Evolutionary conservation across 1,139 yeast genomes (phyloP), one percentile per base, ranked within the genome.

Genomic region (Taiozyma sp.): DNA sequence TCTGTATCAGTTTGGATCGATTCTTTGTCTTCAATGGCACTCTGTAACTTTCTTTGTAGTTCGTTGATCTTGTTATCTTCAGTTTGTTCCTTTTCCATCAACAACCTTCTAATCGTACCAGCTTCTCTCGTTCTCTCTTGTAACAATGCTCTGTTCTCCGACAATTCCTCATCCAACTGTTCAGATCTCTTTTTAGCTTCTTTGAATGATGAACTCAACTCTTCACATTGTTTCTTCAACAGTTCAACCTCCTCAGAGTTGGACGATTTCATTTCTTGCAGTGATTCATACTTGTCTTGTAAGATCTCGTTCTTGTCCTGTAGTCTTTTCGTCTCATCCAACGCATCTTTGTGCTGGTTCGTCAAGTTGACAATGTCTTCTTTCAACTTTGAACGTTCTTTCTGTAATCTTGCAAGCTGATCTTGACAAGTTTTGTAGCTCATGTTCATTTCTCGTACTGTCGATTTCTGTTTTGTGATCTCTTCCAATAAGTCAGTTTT

Each of bases 91-190:
- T 81, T 76, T 45, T 89, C 96, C 45, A 81, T 67, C 28, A 90
- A 65, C 41, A 90, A 68, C 54, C 89, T 73, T 57, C 96, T 78
- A 69, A 90, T 79, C 0, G 90, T 83, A 4, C 84, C 74, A 0
- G 91, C 76, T 68, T 93, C 98, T 47, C 92, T 75, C 0, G 86
- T 81, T 56, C 96, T 79, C 58, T 91, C 97, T 61, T 85, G 93
- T 9, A 92, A 70, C 66, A 83, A 75, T 44, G 80, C 78, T 54
- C 90, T 79, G 6, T 88, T 74, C 53, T 92, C 98, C 10, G 79
- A 73, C 16, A 92, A 69, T 61, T 92, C 97, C 53, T 90, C 96
- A 59, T 88, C 92, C 47, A 92, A 68, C 3, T 82, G 78, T 53
- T 88, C 93, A 30, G 80, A 73, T 56, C 80, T 77, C 50, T 74